Evolutionary conservation across 805 yeast species (phyloP).

Genomic region (Spathaspora arborariae): DNA sequence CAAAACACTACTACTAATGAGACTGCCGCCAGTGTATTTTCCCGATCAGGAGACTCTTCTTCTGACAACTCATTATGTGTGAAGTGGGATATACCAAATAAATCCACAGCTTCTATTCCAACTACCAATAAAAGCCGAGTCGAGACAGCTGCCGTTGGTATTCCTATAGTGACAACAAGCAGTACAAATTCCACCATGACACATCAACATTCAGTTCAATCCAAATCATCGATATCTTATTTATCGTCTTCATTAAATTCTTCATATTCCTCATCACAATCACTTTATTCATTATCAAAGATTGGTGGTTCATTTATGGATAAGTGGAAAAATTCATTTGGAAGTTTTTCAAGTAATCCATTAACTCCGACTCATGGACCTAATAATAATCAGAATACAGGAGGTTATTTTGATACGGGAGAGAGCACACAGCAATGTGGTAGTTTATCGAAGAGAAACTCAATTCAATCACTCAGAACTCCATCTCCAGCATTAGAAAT

Average conservation of each 20-base stretch:
- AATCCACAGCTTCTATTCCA: slow-evolving; percentile 25
- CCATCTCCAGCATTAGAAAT: slow-evolving; percentile 35
- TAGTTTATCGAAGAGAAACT: slow-evolving; percentile 18
- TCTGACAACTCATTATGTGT: slow-evolving; percentile 24
- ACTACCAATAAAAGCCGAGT: slow-evolving; percentile 9
- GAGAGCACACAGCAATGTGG: slow-evolving; percentile 10
- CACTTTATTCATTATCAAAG: slow-evolving; percentile 37
- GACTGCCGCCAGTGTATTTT: slow-evolving; percentile 13
- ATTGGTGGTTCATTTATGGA: slow-evolving; percentile 43
- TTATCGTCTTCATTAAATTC: slow-evolving; percentile 39
- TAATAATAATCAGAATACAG: background rate
- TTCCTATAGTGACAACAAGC: slow-evolving; percentile 9
- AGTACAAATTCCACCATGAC: slow-evolving; percentile 8
- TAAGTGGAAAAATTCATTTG: slow-evolving; percentile 39
- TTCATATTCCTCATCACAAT: slow-evolving; percentile 33
- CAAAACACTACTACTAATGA: slow-evolving; percentile 7
- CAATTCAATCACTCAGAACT: slow-evolving; percentile 29
- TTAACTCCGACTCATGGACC: background rate
- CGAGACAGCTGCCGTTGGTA: slow-evolving; percentile 9
- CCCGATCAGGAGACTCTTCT: slow-evolving; percentile 15
- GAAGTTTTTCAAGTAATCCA: slow-evolving; percentile 16
- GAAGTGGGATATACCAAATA: slow-evolving; percentile 45
- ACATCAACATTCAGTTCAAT: slow-evolving; percentile 13
- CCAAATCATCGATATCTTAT: slow-evolving; percentile 38
- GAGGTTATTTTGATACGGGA: slow-evolving; percentile 6